Base-by-base conservation (phyloP, 345 rosid genomes). In the Reutealis trisperma region DNA sequence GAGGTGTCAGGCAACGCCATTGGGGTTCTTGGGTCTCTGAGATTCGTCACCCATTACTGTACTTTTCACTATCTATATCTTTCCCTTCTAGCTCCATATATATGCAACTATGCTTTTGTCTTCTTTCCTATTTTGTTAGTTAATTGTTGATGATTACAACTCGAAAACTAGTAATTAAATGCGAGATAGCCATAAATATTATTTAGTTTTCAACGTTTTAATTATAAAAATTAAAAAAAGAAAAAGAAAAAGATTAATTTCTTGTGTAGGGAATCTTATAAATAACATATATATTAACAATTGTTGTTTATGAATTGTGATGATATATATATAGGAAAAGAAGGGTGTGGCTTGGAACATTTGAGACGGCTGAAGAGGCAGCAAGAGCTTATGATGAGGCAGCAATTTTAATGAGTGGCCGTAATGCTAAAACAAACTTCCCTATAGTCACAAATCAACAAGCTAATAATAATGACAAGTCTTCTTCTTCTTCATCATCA, bases 11-110 rank as follows among this genome's bases (percentile, higher is more conserved):
- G 88, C 96, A 90, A 77, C 94, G 96, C 80, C 96, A 92, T 51
- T 92, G 96, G 96, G 96, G 96, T 82, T 89, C 96, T 11, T 92
- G 96, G 96, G 96, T 92, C 78, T 86, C 94, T 69, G 96, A 91
- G 87, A 91, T 91, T 87, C 94, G 94, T 14, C 96, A 91, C 70
- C 96, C 96, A n/a, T 78, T 91, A 27, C 86, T 91, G 94, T 91
- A 87, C 74, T 73, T 66, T 42, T 66, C 52, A 66, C 51, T 13
- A 63, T 3, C 42, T n/a, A 37, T 54, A 54, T 16, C 15, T 54
- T 7, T 45, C 13, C 2, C 7, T 7, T 13, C 14, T 45, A 11
- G 24, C 71, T 15, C 52, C 14, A 25, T 2, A 1, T 22, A 30
- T 22, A 41, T 18, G 4, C 6, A 8, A 2, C 30, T 7, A 2